Evolutionary conservation across 768 basidiomycete species (phyloP).

Genomic region (Auricularia heimuer): DNA sequence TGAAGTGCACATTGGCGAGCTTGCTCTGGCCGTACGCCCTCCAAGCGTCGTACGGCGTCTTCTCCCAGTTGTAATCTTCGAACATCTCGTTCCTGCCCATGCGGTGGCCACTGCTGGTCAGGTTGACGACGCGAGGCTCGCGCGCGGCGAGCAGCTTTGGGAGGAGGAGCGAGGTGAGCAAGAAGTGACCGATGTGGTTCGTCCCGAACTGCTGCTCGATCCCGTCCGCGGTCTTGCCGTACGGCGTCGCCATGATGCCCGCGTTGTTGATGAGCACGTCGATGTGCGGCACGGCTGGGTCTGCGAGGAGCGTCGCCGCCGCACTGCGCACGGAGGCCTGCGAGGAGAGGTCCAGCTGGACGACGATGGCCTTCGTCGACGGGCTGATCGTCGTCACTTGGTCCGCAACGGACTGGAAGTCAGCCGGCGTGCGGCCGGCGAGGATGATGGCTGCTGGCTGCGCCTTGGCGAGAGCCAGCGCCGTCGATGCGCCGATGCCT

Average conservation of each 20-base stretch:
- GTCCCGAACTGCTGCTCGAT: conserved; percentile 9
- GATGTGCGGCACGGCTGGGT: conserved; percentile 1
- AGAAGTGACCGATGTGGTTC: conserved; percentile 8
- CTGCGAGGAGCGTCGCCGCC: conserved; percentile 2
- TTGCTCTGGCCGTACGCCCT: conserved; percentile 5
- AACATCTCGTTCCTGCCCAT: neutral
- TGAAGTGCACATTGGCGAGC: conserved; percentile 13
- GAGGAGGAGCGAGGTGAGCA: conserved; percentile 6
- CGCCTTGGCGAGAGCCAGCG: neutral
- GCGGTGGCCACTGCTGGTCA: neutral
- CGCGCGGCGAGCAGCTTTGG: conserved; percentile 4
- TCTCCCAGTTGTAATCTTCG: neutral
- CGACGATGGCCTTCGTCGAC: neutral
- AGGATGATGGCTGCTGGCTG: neutral
- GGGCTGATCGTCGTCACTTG: neutral
- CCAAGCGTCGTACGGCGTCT: neutral
- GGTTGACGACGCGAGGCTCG: conserved; percentile 1
- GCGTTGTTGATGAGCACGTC: conserved; percentile 9
- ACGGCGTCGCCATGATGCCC: neutral
- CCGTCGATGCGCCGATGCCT: neutral
- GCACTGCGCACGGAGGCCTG: conserved; percentile 5
- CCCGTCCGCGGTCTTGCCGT: neutral
- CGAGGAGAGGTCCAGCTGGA: neutral
- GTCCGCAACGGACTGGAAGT: neutral
- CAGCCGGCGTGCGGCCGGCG: neutral